Evolutionary conservation across 331 rosid species (phyloP), one percentile per base, ranked within the genome.

Genomic region (Dryas integrifolia): DNA sequence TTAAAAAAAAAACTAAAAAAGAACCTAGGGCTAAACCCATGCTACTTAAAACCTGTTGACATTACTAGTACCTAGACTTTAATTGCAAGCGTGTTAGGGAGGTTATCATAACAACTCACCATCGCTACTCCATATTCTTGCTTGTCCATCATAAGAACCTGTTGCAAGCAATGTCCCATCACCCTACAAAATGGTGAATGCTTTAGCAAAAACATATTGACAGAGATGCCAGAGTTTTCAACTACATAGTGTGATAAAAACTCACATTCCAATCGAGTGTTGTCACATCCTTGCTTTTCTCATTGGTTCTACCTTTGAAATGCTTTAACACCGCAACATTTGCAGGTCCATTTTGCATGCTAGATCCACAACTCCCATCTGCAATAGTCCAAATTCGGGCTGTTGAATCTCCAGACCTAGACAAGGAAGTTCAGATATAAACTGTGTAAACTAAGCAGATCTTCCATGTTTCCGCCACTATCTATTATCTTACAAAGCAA

Each of bases 241-340:
- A 58, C 56, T 24, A 43, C 60, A 40, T 21, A 11, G n/a, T 5
- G 38, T 11, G 14, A 15, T 15, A 63, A 80, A 59, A 74, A 80
- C 98, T 95, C 88, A 95, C 98, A 72, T 91, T 95, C 98, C 98
- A 95, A 85, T 95, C 98, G 57, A 94, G 92, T 74, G 98, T 88
- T 3, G 98, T 94, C 76, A 94, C 96, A 68, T 94, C 98, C 85
- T 88, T 94, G 86, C 90, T 89, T 87, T 88, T 91, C 83, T 94
- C 98, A 79, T 85, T 91, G 60, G 90, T 79, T 85, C 86, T 86
- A 74, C 97, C 96, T 86, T 84, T 89, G 86, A 82, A 85, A 80
- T 82, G 98, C 88, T 76, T 84, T 81, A 90, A 76, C 64, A 88
- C 89, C 65, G 77, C 60, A 58, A 79, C 92, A 46, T 77, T 75